phyloP scores from a whole-genome alignment of 2,329 filamentous ascomycete genomes.

The Trichoderma oligosporum region DNA sequence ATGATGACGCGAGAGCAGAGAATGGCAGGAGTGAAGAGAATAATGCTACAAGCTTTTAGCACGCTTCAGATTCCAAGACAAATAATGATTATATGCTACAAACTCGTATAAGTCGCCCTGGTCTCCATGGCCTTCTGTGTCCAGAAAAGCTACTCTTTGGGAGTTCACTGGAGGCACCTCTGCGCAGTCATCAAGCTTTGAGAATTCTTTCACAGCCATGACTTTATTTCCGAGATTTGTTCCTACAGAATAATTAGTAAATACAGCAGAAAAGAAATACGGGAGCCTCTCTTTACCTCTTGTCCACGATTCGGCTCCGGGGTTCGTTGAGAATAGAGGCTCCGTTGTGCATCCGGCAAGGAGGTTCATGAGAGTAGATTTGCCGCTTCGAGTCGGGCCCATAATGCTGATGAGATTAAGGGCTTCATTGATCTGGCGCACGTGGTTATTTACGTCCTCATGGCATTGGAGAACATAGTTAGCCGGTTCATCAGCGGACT shows the following conservation, averaged over 20 bases:
- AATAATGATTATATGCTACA: not conserved
- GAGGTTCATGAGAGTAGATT: constrained; percentile 15
- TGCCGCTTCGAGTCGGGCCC: constrained; percentile 14
- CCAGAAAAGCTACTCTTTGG: constrained; percentile 6
- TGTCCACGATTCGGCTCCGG: constrained; percentile 13
- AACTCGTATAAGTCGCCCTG: constrained; percentile 17
- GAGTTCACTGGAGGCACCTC: not conserved
- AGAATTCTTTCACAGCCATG: constrained; percentile 13
- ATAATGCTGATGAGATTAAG: constrained; percentile 18
- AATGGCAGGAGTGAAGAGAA: constrained; percentile 14
- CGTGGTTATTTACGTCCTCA: constrained; percentile 7
- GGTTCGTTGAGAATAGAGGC: constrained; percentile 9
- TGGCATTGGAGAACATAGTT: constrained; percentile 11
- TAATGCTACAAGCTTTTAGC: not conserved
- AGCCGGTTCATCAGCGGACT: not conserved
- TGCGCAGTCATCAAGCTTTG: constrained; percentile 5
- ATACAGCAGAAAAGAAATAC: not conserved
- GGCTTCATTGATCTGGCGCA: constrained; percentile 14
- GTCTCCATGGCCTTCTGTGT: constrained; percentile 15
- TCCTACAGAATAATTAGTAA: not conserved
- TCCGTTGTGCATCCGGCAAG: constrained; percentile 9
- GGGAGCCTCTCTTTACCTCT: constrained; percentile 4
- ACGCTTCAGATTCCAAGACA: not conserved
- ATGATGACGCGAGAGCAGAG: constrained; percentile 14
- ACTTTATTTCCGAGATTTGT: constrained; percentile 15